Base-by-base conservation (phyloP, 2,329 filamentous ascomycete species). In the Colletotrichum lentis region DNA sequence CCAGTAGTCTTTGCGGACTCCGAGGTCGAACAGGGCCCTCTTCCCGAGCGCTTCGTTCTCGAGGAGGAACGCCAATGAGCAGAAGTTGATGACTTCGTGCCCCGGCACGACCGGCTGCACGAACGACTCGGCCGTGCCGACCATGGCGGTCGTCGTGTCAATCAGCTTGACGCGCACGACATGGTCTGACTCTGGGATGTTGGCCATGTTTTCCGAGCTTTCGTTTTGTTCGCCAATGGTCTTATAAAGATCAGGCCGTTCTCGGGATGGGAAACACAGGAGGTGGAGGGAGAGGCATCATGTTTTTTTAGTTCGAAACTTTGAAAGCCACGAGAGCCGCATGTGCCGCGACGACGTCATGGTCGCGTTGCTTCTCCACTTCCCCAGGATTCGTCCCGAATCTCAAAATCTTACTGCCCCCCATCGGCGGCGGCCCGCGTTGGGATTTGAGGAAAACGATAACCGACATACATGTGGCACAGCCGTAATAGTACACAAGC, bases 11-110 rank as follows among this genome's bases (percentile, higher is more conserved):
- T 69, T 71, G 5, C 70, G 70, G 1, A 52, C 24, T 2, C 71
- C 71, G 3, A 70, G 57, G 27, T 72, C 71, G 10, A 72, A 72
- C 43, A 72, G 8, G 1, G 49, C 66, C 37, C 47, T 69, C 27
- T 66, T 69, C 2, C 62, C 66, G 12, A 71, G 58, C 3, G 35
- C 39, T 20, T 72, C 69, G 49, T 68, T 67, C 49, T 72, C 71
- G 0, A 72, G 35, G 3, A 72, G 55, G 31, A 72, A 72, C 12
- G 70, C 64, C 3, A 72, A 56, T 1, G 70, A 69, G 4, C 61
- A 66, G 12, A 72, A 65, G 35, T 72, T 72, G n/a, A 72, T 62
- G 31, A 66, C 49, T 24, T 72, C 70, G 27, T 72, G 71, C 18
- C 71, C 71, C 12, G 57, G 18, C 3, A 71, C 68, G 2, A 58